Evolutionary conservation across 306 rosid species (phyloP).

Genomic region (Alnus rubra): DNA sequence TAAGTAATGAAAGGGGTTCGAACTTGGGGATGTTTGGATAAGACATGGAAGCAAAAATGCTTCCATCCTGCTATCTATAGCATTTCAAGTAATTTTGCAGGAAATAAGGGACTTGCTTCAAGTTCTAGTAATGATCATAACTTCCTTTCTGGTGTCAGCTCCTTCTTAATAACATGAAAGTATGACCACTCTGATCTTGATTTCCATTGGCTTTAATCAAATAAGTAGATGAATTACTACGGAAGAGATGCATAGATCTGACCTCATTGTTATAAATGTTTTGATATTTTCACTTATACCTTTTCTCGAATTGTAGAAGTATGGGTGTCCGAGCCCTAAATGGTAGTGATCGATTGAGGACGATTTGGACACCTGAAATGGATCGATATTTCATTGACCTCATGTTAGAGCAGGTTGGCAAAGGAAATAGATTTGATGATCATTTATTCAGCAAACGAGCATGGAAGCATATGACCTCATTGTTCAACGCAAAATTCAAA

Average conservation of each 20-base stretch:
- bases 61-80: neutral
- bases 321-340: slow-evolving; percentile 45
- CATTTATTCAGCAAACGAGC: slow-evolving; percentile 68
- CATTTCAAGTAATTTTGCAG: neutral
- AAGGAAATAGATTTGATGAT: slow-evolving; percentile 60
- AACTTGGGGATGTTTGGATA: neutral
- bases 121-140: slow-evolving; percentile 7
- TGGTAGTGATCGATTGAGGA: slow-evolving; percentile 58
- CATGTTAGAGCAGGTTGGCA: slow-evolving; percentile 59
- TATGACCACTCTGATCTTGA: too few relatives aligned
- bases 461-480: slow-evolving; percentile 64
- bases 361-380: slow-evolving; percentile 84
- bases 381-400: slow-evolving; percentile 71
- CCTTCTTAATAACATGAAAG: neutral
- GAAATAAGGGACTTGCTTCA: neutral
- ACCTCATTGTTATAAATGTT: too few relatives aligned
- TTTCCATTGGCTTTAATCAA: neutral
- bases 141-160: neutral
- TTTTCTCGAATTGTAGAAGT: slow-evolving; percentile 19
- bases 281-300: slow-evolving; percentile 7
- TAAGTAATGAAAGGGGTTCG: neutral
- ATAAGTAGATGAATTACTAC: neutral
- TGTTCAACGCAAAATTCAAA: slow-evolving; percentile 66
- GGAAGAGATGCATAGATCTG: neutral
- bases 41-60: neutral